These are phyloP conservation scores for Chernovozyma sophiae-reginae DNA, from an alignment of 1,139 yeast genomes.

Conservation along the genomic window DNA sequence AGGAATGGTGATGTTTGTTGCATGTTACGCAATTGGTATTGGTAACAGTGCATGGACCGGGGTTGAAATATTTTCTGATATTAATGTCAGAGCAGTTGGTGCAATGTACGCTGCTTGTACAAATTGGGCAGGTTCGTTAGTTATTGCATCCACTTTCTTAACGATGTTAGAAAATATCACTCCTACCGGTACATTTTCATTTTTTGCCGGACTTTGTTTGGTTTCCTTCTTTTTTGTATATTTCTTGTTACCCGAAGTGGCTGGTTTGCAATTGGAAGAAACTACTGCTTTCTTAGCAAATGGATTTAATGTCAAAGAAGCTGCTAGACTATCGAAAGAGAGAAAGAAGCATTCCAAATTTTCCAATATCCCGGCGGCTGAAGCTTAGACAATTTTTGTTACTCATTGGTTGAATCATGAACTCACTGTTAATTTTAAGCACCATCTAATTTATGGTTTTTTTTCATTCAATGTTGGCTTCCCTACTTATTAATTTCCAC, in stretches of 20 bases:
- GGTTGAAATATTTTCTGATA: conserved; percentile 77
- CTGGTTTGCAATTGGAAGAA: conserved; percentile 87
- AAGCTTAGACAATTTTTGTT: no score
- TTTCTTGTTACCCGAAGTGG: conserved; percentile 87
- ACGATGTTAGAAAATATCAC: conserved; percentile 92
- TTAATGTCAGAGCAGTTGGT: conserved; percentile 84
- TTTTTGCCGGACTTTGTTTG: conserved; percentile 78
- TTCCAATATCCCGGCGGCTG: neutral
- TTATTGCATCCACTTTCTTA: conserved; percentile 84
- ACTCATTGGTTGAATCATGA: no score
- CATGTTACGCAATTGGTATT: conserved; percentile 87
- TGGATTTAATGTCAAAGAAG: conserved; percentile 81
- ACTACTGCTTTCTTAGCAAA: conserved; percentile 73
- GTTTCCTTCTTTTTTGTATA: conserved; percentile 68
- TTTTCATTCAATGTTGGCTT: no score
- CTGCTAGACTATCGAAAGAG: conserved; percentile 57
- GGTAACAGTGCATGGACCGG: conserved; percentile 99
- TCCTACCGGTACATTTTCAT: conserved; percentile 90
- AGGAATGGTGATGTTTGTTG: conserved; percentile 57
- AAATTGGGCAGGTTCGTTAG: conserved; percentile 93
- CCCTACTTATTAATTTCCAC: no score
- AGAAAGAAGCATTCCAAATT: conserved; percentile 23
- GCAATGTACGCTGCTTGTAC: conserved; percentile 89
- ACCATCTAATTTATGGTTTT: no score
- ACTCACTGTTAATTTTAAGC: no score